Percentiles rank a stretch among this genome's conserved stretches.
Evolutionary conservation across 164 flowering plant genomes (phyloP).

Genomic region (Echeveria elegans): DNA sequence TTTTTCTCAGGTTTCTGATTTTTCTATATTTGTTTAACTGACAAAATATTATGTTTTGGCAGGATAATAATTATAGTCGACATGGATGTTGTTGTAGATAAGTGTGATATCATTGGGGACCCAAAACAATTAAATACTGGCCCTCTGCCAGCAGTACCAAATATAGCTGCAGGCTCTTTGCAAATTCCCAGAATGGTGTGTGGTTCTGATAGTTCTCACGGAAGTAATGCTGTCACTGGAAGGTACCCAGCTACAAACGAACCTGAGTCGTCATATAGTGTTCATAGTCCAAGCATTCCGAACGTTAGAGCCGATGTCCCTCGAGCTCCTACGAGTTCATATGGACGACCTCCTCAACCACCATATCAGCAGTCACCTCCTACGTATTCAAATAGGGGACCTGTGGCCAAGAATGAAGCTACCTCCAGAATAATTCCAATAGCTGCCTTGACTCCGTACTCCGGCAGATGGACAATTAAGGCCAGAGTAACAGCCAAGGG

Average conservation of each 20-base stretch:
- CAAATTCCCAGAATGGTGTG: slow-evolving; percentile 23
- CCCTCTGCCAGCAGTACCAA: slow-evolving; percentile 17
- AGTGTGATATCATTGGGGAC: slow-evolving; percentile 61
- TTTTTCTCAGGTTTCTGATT: not conserved
- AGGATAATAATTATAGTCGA: slow-evolving; percentile 81
- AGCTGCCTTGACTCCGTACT: slow-evolving; percentile 83
- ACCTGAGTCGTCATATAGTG: slow-evolving; percentile 20
- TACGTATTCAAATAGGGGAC: slow-evolving; percentile 71
- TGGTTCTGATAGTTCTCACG: slow-evolving; percentile 23
- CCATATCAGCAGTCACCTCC: slow-evolving; percentile 49
- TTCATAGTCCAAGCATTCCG: slow-evolving; percentile 22
- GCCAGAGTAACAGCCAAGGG: slow-evolving; percentile 86
- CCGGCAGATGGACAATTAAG: slow-evolving; percentile 87
- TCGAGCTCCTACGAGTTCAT: slow-evolving; percentile 27
- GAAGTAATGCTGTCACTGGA: slow-evolving; percentile 31
- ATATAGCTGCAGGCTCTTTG: no score
- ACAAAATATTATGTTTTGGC: slow-evolving; percentile 12
- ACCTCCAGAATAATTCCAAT: slow-evolving; percentile 76
- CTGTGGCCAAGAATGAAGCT: slow-evolving; percentile 80
- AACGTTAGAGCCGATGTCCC: slow-evolving; percentile 26
- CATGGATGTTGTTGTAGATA: slow-evolving; percentile 48
- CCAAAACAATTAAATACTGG: slow-evolving; percentile 32
- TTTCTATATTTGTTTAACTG: slow-evolving; percentile 5
- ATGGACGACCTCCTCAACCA: slow-evolving; percentile 32
- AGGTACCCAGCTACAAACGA: slow-evolving; percentile 23